Conservation (phyloP, 148 eudicot genomes). For the Selenicereus undatus region DNA sequence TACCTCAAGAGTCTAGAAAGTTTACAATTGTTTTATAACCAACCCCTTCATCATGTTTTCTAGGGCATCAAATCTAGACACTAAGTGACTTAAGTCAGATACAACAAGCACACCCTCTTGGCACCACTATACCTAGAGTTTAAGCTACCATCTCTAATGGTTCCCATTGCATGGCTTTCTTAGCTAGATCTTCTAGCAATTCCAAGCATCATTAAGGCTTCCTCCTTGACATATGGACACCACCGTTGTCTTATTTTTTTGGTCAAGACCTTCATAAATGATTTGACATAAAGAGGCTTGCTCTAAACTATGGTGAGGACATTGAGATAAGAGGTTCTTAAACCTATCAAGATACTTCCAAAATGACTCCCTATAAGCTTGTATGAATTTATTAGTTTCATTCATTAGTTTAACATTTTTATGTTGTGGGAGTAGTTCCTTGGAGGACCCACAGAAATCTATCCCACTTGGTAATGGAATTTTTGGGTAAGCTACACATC, state of each 20-base stretch:
- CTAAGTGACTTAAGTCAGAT: background rate
- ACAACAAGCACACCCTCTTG: background rate
- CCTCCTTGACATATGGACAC: background rate
- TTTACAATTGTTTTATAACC: background rate
- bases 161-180: background rate
- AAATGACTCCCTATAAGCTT: background rate
- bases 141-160: background rate
- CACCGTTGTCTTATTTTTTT: background rate
- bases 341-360: background rate
- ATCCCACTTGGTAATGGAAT: background rate
- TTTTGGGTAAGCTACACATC: background rate
- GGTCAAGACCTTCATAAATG: background rate
- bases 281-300: background rate
- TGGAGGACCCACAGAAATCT: background rate
- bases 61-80: background rate
- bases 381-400: background rate
- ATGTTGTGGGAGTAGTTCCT: background rate
- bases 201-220: background rate
- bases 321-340: background rate
- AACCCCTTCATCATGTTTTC: background rate
- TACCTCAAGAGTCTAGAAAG: background rate
- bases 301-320: background rate
- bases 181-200: background rate
- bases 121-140: too few species aligned
- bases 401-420: background rate